These are phyloP conservation scores for Escovopsis sp. DNA, from an alignment of 2,329 filamentous ascomycete genomes.

Conservation along the genomic window DNA sequence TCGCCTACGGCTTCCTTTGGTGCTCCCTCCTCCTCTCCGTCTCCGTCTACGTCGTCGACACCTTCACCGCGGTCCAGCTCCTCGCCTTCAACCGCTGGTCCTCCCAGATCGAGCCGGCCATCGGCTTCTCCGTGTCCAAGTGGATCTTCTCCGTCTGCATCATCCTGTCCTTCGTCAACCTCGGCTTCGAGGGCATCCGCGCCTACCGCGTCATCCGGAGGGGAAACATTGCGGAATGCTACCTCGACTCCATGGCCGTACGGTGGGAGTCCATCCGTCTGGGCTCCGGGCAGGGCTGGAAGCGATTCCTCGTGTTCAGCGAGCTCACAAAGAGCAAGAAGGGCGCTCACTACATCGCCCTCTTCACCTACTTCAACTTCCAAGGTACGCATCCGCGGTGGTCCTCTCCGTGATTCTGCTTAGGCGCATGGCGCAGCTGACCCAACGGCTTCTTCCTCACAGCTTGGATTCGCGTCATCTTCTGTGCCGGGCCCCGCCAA, in stretches of 20 bases:
- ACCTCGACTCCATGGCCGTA: conserved; percentile 75
- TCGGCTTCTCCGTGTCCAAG: conserved; percentile 65
- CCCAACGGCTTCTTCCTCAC: background rate
- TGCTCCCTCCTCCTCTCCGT: conserved; percentile 63
- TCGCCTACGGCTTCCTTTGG: conserved; percentile 79
- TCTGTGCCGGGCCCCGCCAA: conserved; percentile 86
- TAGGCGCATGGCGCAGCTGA: background rate
- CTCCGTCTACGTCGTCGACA: conserved; percentile 78
- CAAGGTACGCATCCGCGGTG: conserved; percentile 40
- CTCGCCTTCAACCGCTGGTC: conserved; percentile 83
- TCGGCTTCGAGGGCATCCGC: conserved; percentile 64
- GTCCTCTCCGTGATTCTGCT: background rate
- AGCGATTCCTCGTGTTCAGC: conserved; percentile 81
- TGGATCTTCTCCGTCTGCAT: conserved; percentile 95
- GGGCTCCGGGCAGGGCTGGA: conserved; percentile 63
- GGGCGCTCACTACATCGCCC: conserved; percentile 74
- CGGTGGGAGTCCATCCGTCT: conserved; percentile 70
- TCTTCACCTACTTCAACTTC: conserved; percentile 77
- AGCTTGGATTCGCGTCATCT: conserved; percentile 77
- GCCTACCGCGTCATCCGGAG: conserved; percentile 69
- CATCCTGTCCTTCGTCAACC: conserved; percentile 72
- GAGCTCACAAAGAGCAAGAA: conserved; percentile 85
- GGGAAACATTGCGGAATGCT: conserved; percentile 79
- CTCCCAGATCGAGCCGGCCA: conserved; percentile 61
- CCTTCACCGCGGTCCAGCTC: conserved; percentile 83